Base-by-base conservation (phyloP, 1,139 yeast species). In the Diutina neorugosa region DNA sequence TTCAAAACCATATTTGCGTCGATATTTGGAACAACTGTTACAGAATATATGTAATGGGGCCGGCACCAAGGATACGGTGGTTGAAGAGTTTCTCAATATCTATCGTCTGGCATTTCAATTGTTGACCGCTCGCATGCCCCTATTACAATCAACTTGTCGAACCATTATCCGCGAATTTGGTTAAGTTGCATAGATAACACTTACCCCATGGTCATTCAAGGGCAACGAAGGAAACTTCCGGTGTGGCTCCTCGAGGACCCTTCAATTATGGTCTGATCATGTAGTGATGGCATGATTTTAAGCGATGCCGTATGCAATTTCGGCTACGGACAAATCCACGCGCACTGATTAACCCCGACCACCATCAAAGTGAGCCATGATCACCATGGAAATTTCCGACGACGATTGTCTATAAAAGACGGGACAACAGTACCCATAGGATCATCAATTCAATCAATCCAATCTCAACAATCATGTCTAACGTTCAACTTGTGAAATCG, bases 1-100 rank as follows among this genome's bases (percentile, higher is more conserved):
- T 55, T 84, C 96, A 0, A 93, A 93, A 61, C 99, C 99, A 2
- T 87, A 87, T 61, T 69, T 93, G 57, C 73, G 99, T 54, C 84
- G 86, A 56, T 81, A 81, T 51, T 73, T 93, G 64, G 99, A 94
- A 62, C 69, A 66, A 16, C 77, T 81, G 53, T 72, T 94, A 62
- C 79, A 74, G 55, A 75, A 76, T 49, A 87, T 93, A 8, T 86
- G 90, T 51, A 74, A 76, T 0, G 98, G 98, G 0, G 60, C 64
- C 3, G 69, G 71, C 51, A 65, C 78, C 1, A 81, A 79, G 60
- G 69, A 70, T 2, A 75, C 70, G 7, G 95, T 90, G 0, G 64
- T 85, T 11, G 65, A 68, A 4, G 81, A 80, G 56, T 77, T 86
- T 51, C 67, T 86, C 11, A 69, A 67, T 23, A 70, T 83, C 61